Percentiles rank a stretch among this genome's conserved stretches.
Evolutionary conservation across 257 asterid species (phyloP).

Genomic region (Capsicum pubescens): DNA sequence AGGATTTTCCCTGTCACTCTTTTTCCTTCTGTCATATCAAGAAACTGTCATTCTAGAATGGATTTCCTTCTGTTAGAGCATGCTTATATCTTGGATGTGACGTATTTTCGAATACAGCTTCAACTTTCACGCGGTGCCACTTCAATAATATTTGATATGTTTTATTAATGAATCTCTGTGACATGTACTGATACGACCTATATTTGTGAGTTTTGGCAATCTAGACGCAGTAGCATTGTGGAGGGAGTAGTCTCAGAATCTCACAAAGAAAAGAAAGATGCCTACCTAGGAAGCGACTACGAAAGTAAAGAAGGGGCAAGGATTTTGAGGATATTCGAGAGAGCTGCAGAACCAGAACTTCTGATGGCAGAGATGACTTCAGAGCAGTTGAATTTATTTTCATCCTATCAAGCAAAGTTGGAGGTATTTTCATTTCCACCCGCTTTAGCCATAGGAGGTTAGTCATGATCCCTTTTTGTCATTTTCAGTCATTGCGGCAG

Average conservation of each 20-base stretch:
- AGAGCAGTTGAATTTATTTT: constrained; percentile 73
- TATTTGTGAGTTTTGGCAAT: constrained; percentile 17
- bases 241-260: constrained; percentile 80
- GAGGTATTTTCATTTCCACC: constrained; percentile 63
- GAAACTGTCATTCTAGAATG: background rate
- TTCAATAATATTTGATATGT: constrained; percentile 23
- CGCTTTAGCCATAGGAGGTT: constrained; percentile 16
- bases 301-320: constrained; percentile 95
- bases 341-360: constrained; percentile 94
- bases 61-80: background rate
- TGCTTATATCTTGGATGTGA: background rate
- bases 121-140: background rate
- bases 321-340: constrained; percentile 84
- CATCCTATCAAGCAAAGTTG: constrained; percentile 76
- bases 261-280: constrained; percentile 57
- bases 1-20: background rate
- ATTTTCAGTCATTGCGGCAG: constrained; percentile 64
- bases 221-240: constrained; percentile 68
- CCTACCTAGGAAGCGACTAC: constrained; percentile 50
- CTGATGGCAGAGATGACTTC: constrained; percentile 98
- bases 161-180: constrained; percentile 16
- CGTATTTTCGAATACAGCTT: background rate
- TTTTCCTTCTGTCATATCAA: background rate
- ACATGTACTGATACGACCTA: constrained; percentile 25
- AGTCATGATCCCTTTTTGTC: constrained; percentile 30